Evolutionary conservation across 495 filamentous ascomycete genomes (phyloP), one percentile per base, ranked within the genome.

Genomic region (Penicillium goetzii): DNA sequence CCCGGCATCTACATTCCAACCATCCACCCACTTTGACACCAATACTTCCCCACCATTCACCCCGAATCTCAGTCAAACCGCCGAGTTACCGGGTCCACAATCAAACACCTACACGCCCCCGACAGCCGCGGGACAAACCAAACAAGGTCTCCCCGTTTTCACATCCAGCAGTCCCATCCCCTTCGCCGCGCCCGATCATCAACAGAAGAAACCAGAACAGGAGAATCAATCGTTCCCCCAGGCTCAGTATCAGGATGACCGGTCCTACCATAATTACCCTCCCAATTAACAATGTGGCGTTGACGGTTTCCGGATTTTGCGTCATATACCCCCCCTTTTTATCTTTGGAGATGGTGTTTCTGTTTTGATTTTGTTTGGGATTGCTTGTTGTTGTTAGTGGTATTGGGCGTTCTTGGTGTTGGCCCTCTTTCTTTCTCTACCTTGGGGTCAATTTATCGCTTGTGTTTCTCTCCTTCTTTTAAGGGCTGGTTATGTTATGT

Each of bases 141-240:
- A 75, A 59, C 63, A 75, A 32, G 79, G 80, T 12, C 67, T 87
- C 10, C 85, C 85, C 11, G 72, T 83, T 10, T 83, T 86, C 51
- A 82, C 82, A 38, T 76, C 83, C 0, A 84, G 70, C 30, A 78
- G 79, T 4, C 74, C 77, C 1, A 87, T 86, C 45, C 79, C 77
- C 5, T 86, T 87, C 71, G 76, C 76, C 0, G 61, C 74, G 40
- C 54, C 72, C 19, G 43, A 23, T 7, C 34, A 41, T 33, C 55
- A 61, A 8, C 19, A 54, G 9, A 28, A 19, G n/a, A 28, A 19
- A 14, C 58, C 40, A n/a, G 25, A 19, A 10, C 26, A 36, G 33
- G 54, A 23, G 19, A 36, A 33, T 28, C 45, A n/a, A 17, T 32
- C n/a, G 15, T 26, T 19, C 14, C 49, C 19, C 28, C 10, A 17